Conservation (phyloP, 1,139 yeast species). For the Hyphopichia khmerensis region DNA sequence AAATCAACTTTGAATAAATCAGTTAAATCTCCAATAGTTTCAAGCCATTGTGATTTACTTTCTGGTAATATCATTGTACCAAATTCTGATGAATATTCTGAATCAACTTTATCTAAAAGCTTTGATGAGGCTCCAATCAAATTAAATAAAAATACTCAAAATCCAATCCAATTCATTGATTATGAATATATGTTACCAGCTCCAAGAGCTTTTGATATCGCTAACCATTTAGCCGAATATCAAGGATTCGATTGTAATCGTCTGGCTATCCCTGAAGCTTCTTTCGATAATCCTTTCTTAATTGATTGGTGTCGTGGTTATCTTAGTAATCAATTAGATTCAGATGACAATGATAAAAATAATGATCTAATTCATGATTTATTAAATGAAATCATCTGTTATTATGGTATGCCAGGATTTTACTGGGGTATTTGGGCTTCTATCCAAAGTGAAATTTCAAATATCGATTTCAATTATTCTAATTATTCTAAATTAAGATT, state of each 20-base stretch:
- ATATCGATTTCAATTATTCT: slow-evolving; percentile 72
- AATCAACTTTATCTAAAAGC: background rate
- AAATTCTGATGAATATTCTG: slow-evolving; percentile 18
- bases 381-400: slow-evolving; percentile 55
- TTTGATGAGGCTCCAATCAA: background rate
- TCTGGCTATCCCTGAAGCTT: slow-evolving; percentile 57
- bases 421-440: slow-evolving; percentile 89
- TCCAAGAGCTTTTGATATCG: slow-evolving; percentile 79
- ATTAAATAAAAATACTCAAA: slow-evolving; percentile 12
- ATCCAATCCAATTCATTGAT: slow-evolving; percentile 68
- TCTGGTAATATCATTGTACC: slow-evolving; percentile 74
- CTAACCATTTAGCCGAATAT: slow-evolving; percentile 88
- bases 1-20: slow-evolving; percentile 32
- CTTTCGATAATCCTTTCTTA: slow-evolving; percentile 41
- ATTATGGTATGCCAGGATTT: slow-evolving; percentile 80
- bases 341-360: slow-evolving; percentile 19
- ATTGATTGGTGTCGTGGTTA: slow-evolving; percentile 57
- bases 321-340: slow-evolving; percentile 24
- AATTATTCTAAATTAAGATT: slow-evolving; percentile 59
- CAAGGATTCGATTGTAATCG: slow-evolving; percentile 78
- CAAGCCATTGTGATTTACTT: slow-evolving; percentile 70
- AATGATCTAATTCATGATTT: slow-evolving; percentile 24
- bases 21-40: slow-evolving; percentile 52
- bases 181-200: slow-evolving; percentile 82
- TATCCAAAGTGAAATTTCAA: slow-evolving; percentile 68